Evolutionary conservation across 2,329 filamentous ascomycete genomes (phyloP).

Genomic region (Aquanectria penicillioides): DNA sequence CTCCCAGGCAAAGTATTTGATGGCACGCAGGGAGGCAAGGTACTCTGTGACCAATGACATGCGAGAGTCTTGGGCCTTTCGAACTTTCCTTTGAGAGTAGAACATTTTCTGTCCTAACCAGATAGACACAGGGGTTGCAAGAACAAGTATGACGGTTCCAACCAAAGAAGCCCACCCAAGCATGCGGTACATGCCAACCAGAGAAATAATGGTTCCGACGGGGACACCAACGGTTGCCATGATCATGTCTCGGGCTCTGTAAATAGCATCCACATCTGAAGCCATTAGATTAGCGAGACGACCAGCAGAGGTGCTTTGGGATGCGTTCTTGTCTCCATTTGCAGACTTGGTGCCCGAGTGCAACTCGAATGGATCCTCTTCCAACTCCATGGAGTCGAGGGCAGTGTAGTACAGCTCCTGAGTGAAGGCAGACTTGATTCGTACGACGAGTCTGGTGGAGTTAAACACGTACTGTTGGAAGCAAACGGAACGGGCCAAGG

Average conservation of each 20-base stretch:
- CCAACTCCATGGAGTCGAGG: conserved; percentile 64
- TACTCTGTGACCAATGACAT: conserved; percentile 69
- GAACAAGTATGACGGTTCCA: conserved; percentile 58
- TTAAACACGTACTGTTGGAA: conserved; percentile 69
- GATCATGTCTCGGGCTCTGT: conserved; percentile 61
- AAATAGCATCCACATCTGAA: conserved; percentile 66
- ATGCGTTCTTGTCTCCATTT: conserved; percentile 37
- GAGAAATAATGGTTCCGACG: conserved; percentile 57
- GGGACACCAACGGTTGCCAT: conserved; percentile 57
- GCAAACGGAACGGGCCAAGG: conserved; percentile 56
- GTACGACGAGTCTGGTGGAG: conserved; percentile 65
- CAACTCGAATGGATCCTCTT: conserved; percentile 60
- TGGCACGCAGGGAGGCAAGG: conserved; percentile 64
- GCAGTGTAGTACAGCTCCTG: conserved; percentile 68
- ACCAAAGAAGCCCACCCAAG: conserved; percentile 66
- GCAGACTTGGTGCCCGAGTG: conserved; percentile 37
- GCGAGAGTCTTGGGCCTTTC: conserved; percentile 64
- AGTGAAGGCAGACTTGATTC: conserved; percentile 65
- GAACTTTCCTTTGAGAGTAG: conserved; percentile 60
- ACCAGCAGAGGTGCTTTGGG: conserved; percentile 57
- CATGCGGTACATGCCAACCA: conserved; percentile 64
- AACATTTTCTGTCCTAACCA: conserved; percentile 61
- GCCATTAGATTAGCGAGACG: conserved; percentile 67
- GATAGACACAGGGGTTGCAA: conserved; percentile 61
- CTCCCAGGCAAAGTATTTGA: conserved; percentile 72